A percentile compares a stretch with the other conserved stretches of the same genome.
These are phyloP conservation scores for Elsinoe necatrix DNA, from an alignment of 2,329 filamentous ascomycete genomes.

Conservation along the genomic window DNA sequence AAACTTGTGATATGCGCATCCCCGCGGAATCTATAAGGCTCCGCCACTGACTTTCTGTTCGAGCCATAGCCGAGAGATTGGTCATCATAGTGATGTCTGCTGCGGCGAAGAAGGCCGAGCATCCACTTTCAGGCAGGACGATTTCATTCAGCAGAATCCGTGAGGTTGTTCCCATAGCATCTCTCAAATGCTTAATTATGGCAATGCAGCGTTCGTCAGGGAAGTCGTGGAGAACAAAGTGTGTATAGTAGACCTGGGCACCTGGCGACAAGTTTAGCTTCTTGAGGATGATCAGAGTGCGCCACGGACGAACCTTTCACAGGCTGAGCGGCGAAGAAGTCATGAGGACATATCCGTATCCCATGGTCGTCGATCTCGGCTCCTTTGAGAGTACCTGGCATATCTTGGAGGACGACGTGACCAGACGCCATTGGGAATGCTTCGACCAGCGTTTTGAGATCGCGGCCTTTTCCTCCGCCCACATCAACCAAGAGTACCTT, in stretches of 20 bases:
- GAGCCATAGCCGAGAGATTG: slow-evolving; percentile 38
- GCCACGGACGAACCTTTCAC: not conserved
- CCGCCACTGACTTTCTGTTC: slow-evolving; percentile 27
- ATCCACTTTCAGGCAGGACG: slow-evolving; percentile 30
- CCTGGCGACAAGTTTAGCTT: slow-evolving; percentile 21
- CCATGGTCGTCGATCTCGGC: not conserved
- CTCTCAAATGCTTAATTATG: slow-evolving; percentile 28
- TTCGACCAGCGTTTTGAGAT: slow-evolving; percentile 28
- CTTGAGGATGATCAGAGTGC: too few species aligned
- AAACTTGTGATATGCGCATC: slow-evolving; percentile 26
- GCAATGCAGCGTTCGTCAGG: slow-evolving; percentile 29
- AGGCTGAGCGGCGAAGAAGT: not conserved
- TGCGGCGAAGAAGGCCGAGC: slow-evolving; percentile 26
- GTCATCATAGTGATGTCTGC: slow-evolving; percentile 36
- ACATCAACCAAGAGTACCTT: slow-evolving; percentile 32
- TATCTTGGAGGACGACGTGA: not conserved
- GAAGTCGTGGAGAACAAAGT: slow-evolving; percentile 38
- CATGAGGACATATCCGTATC: not conserved
- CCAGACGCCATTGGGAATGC: slow-evolving; percentile 28
- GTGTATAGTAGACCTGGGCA: slow-evolving; percentile 35
- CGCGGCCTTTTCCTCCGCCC: slow-evolving; percentile 34
- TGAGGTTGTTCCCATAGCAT: slow-evolving; percentile 35
- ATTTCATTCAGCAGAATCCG: slow-evolving; percentile 35
- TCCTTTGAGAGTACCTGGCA: not conserved
- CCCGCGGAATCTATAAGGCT: slow-evolving; percentile 24